Base-by-base conservation (phyloP, 257 asterid genomes). In the Buddleja alternifolia region DNA sequence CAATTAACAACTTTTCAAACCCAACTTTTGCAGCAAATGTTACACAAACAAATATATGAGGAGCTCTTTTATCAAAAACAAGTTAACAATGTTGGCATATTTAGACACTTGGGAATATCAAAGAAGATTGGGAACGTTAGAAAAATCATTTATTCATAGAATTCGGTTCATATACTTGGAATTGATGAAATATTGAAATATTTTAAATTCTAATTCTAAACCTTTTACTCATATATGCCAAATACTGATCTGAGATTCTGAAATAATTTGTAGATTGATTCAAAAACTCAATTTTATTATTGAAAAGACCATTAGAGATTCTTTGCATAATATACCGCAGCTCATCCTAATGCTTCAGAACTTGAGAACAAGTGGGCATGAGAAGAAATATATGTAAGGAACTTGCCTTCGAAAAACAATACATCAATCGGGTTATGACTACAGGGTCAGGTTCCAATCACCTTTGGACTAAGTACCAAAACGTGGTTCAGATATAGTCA, bases 151-250 rank as follows among this genome's bases (percentile, higher is more conserved):
- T 7, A 3, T 20, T 16, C 36, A 3, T 63, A 36, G 32, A 19
- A 48, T 17, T 5, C n/a, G 53, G 40, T 75, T 24, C 44, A 15
- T 62, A 45, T 17, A 61, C 42, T 17, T 47, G 10, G 29, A 63
- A 20, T 4, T 39, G 29, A 66, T 37, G 54, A 52, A 42, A 15
- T 15, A 8, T 12, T 54, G 36, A 3, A 34, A n/a, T 39, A 63
- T 29, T 47, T 16, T 7, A n/a, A 19, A 32, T 6, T 48, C 44
- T 42, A 16, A 39, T 32, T 20, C 36, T 32, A 12, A 61, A 53
- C 40, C 40, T 25, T 41, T 17, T 12, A 19, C 44, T 20, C 39
- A 23, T 39, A 50, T 10, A 56, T 56, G 17, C 41, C 24, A 48
- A 10, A 34, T 65, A 25, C 60, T 41, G 14, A 16, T 11, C 1